Percentiles rank a stretch among this genome's conserved stretches.
These are phyloP conservation scores for Hymenochaete sp. DNA, from an alignment of 1,284 basidiomycete genomes.

Conservation along the genomic window DNA sequence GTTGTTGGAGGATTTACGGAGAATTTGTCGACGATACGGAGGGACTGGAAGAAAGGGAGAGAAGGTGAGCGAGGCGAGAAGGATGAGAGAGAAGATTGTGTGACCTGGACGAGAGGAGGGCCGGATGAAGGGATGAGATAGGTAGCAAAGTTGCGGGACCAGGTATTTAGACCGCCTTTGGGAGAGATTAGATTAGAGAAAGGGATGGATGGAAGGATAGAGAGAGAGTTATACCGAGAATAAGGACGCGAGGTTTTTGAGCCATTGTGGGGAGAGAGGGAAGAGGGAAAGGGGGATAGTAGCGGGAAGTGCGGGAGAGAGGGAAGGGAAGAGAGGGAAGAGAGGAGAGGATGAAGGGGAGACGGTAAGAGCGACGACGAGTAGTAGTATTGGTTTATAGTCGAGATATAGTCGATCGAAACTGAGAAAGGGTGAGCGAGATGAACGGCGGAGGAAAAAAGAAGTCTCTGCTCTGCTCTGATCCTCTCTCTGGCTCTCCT, in stretches of 20 bases:
- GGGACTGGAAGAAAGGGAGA: slow-evolving; percentile 35
- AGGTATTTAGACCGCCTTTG: slow-evolving; percentile 70
- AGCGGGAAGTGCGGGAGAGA: too few relatives aligned
- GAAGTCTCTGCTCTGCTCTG: too few relatives aligned
- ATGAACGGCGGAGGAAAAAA: too few relatives aligned
- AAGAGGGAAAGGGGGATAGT: slow-evolving; percentile 5
- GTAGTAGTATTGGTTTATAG: too few relatives aligned
- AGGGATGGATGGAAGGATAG: slow-evolving; percentile 16
- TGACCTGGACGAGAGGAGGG: slow-evolving; percentile 58
- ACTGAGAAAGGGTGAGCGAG: too few relatives aligned
- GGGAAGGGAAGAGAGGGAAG: not conserved
- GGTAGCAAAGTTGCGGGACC: slow-evolving; percentile 56
- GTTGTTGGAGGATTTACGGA: slow-evolving; percentile 81
- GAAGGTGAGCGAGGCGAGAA: slow-evolving; percentile 14
- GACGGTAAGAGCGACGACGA: slow-evolving; percentile 12
- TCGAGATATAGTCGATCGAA: too few relatives aligned
- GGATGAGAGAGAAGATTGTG: slow-evolving; percentile 4
- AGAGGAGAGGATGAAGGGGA: not conserved
- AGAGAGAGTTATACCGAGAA: slow-evolving; percentile 4
- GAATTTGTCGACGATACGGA: slow-evolving; percentile 80
- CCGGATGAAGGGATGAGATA: slow-evolving; percentile 55
- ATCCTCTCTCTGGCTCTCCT: not conserved
- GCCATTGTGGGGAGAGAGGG: not conserved
- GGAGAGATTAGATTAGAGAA: slow-evolving; percentile 13
- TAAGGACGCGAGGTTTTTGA: not conserved